phyloP scores from a whole-genome alignment of 2,329 filamentous ascomycete species.

The Fusarium euwallaceae region DNA sequence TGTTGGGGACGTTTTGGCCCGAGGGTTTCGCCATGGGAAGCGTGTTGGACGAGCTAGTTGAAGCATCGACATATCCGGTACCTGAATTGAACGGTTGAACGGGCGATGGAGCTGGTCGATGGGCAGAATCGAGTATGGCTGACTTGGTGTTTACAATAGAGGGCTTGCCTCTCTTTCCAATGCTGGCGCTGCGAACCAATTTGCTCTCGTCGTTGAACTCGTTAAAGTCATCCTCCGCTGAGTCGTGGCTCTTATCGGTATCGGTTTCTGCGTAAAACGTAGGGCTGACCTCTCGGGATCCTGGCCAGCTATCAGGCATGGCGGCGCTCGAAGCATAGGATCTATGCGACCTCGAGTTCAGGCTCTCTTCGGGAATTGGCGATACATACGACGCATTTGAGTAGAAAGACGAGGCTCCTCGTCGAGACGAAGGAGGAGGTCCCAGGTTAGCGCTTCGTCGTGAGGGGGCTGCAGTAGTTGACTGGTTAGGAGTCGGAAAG shows the following conservation, averaged over 20 bases:
- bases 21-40: slow-evolving; percentile 48
- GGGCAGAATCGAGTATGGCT: slow-evolving; percentile 11
- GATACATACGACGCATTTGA: slow-evolving; percentile 77
- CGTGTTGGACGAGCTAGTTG: slow-evolving; percentile 61
- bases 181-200: slow-evolving; percentile 71
- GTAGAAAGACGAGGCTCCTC: slow-evolving; percentile 74
- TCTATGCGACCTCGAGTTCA: slow-evolving; percentile 67
- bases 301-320: slow-evolving; percentile 77
- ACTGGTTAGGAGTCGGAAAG: slow-evolving; percentile 61
- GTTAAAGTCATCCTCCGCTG: slow-evolving; percentile 60
- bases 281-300: slow-evolving; percentile 60
- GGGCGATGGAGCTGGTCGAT: slow-evolving; percentile 54
- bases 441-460: slow-evolving; percentile 68
- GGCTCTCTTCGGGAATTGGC: slow-evolving; percentile 80
- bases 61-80: slow-evolving; percentile 62
- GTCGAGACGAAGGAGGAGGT: slow-evolving; percentile 71
- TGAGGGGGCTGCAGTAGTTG: slow-evolving; percentile 46
- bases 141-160: slow-evolving; percentile 62
- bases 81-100: slow-evolving; percentile 59
- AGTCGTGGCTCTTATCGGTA: slow-evolving; percentile 59
- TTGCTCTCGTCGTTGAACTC: slow-evolving; percentile 68
- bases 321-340: slow-evolving; percentile 80
- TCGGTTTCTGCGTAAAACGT: slow-evolving; percentile 64
- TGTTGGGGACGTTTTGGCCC: slow-evolving; percentile 25
- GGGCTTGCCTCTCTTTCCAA: slow-evolving; percentile 72